phyloP scores from a whole-genome alignment of 306 rosid genomes.

The Sophora flavescens region DNA sequence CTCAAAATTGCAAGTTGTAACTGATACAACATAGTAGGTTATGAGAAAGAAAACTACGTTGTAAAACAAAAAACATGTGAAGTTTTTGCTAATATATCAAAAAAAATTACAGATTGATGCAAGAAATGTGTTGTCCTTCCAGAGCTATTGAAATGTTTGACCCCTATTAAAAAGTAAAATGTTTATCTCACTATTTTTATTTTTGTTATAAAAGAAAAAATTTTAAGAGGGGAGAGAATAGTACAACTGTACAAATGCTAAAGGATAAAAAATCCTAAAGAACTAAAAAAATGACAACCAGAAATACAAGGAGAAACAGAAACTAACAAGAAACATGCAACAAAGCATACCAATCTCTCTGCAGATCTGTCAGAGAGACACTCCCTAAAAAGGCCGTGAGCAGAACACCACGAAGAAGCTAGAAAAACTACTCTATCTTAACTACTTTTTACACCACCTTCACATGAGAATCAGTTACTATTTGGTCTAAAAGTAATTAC shows the following conservation, averaged over 20 bases:
- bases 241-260: too few species aligned
- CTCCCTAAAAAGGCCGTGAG: too few species aligned
- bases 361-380: too few species aligned
- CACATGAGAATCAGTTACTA: neutral
- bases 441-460: neutral
- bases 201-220: too few species aligned
- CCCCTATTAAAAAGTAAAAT: neutral
- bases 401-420: too few species aligned
- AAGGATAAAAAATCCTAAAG: too few species aligned
- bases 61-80: neutral
- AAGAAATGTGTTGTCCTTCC: slow-evolving; percentile 8
- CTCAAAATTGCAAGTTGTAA: slow-evolving; percentile 36
- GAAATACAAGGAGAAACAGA: too few species aligned
- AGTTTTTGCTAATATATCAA: slow-evolving; percentile 17
- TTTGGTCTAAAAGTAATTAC: neutral
- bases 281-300: too few species aligned
- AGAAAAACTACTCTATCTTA: too few species aligned
- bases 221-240: too few species aligned
- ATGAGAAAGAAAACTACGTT: slow-evolving; percentile 11
- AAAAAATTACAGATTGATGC: slow-evolving; percentile 18
- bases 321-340: too few species aligned
- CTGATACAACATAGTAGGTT: slow-evolving; percentile 10
- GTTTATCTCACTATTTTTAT: neutral
- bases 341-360: too few species aligned
- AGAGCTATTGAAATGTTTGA: slow-evolving; percentile 1